These are phyloP conservation scores for Beta macrorhiza DNA, from an alignment of 179 eudicot genomes.

Conservation along the genomic window DNA sequence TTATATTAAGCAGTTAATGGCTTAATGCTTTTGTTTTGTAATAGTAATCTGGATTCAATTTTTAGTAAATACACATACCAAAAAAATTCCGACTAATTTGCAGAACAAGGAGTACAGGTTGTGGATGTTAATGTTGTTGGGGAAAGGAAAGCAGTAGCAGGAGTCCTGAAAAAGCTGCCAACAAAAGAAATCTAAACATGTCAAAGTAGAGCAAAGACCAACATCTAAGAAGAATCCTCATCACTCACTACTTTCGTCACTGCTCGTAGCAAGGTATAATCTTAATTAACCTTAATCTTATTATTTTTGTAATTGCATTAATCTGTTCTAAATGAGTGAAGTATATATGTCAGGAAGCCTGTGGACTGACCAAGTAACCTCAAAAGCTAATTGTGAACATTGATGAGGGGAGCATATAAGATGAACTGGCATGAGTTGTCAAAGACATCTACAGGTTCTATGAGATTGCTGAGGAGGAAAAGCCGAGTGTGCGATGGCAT, in stretches of 20 bases:
- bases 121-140: slow-evolving; percentile 36
- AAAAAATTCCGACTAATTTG: neutral
- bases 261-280: slow-evolving; percentile 70
- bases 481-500: slow-evolving; percentile 50
- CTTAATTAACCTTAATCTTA: neutral
- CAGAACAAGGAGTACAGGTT: slow-evolving; percentile 45
- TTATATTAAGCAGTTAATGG: too few species aligned
- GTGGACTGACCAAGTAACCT: too few species aligned
- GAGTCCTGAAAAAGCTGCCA: slow-evolving; percentile 38
- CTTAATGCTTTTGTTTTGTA: too few species aligned
- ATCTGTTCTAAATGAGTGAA: slow-evolving; percentile 9
- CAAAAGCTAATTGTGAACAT: too few species aligned
- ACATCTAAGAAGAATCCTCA: slow-evolving; percentile 46
- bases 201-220: slow-evolving; percentile 28
- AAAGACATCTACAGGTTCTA: slow-evolving; percentile 67
- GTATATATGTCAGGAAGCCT: too few species aligned
- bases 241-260: slow-evolving; percentile 68
- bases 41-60: too few species aligned
- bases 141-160: slow-evolving; percentile 22
- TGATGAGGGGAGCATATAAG: slow-evolving; percentile 17
- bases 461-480: slow-evolving; percentile 58
- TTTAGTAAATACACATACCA: too few species aligned
- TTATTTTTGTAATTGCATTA: too few species aligned
- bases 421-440: slow-evolving; percentile 69
- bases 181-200: slow-evolving; percentile 34